A percentile compares a stretch with the other conserved stretches of the same genome.
Conservation (phyloP, 1,284 basidiomycete genomes). For the Microbotryum violaceum region DNA sequence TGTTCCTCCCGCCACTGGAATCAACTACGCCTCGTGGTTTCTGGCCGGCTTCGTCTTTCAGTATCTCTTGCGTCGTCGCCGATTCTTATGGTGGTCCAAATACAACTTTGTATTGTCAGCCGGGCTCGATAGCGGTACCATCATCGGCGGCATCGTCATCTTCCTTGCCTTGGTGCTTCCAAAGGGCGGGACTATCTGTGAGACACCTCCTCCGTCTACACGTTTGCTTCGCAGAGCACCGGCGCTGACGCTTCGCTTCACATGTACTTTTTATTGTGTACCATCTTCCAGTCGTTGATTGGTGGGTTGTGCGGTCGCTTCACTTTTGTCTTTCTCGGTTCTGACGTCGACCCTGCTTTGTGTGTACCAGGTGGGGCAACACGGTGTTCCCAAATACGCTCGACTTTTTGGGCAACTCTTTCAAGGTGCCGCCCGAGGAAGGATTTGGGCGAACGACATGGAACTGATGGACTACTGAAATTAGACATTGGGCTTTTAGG, state of each 20-base stretch:
- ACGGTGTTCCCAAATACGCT: constrained; percentile 48
- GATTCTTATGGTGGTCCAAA: constrained; percentile 94
- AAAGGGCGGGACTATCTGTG: constrained; percentile 50
- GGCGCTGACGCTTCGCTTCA: not conserved
- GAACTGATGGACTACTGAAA: constrained; percentile 1
- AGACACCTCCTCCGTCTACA: not conserved
- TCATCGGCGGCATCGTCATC: constrained; percentile 66
- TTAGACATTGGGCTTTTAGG: too few relatives aligned
- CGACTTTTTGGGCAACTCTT: constrained; percentile 34
- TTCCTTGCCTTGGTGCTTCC: constrained; percentile 79
- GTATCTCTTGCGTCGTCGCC: constrained; percentile 65
- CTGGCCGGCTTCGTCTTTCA: constrained; percentile 84
- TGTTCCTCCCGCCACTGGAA: constrained; percentile 83
- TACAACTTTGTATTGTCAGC: constrained; percentile 64
- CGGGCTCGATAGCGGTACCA: constrained; percentile 51
- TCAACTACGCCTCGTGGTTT: constrained; percentile 90
- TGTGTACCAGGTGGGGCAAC: constrained; percentile 83
- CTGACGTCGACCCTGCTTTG: constrained; percentile 4
- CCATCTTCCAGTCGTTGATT: too few relatives aligned
- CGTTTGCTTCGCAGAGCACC: not conserved
- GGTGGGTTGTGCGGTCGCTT: constrained; percentile 36
- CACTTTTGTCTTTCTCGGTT: constrained; percentile 42
- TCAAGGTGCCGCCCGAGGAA: constrained; percentile 18
- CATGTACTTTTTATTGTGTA: not conserved
- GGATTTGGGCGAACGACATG: constrained; percentile 19